These are phyloP conservation scores for Dactylonectria macrodidyma DNA, from an alignment of 2,329 filamentous ascomycete genomes.

Conservation along the genomic window DNA sequence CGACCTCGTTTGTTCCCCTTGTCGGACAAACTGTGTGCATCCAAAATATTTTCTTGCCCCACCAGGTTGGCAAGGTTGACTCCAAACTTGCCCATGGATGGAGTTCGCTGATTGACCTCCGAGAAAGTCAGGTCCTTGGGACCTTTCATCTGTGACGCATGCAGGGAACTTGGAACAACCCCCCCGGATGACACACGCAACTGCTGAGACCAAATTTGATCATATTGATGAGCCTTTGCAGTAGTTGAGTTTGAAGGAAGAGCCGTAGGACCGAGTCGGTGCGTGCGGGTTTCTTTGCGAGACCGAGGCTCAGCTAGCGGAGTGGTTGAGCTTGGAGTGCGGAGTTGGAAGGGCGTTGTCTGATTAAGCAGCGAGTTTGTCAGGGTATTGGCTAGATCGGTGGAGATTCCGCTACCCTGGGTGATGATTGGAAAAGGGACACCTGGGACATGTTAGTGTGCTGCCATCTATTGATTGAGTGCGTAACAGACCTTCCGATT, in stretches of 20 bases:
- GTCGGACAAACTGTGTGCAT: constrained; percentile 44
- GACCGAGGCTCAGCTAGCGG: constrained; percentile 59
- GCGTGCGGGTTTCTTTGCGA: constrained; percentile 60
- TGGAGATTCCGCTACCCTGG: constrained; percentile 37
- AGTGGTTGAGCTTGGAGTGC: constrained; percentile 47
- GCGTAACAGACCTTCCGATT: constrained; percentile 38
- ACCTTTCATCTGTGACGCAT: constrained; percentile 33
- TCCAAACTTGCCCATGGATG: constrained; percentile 24
- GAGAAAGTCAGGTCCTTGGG: constrained; percentile 24
- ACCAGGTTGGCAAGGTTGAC: constrained; percentile 20
- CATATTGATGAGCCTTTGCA: constrained; percentile 49
- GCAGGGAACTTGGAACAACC: constrained; percentile 34
- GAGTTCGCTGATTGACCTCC: constrained; percentile 27
- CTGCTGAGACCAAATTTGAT: constrained; percentile 59
- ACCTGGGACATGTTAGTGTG: constrained; percentile 29
- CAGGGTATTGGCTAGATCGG: constrained; percentile 60
- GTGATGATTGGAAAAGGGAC: constrained; percentile 39
- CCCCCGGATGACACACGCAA: constrained; percentile 49
- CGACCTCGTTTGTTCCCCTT: constrained; percentile 62
- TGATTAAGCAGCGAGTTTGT: constrained; percentile 66
- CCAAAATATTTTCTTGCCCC: constrained; percentile 27
- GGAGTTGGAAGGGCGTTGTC: constrained; percentile 56
- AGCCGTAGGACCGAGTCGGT: constrained; percentile 36
- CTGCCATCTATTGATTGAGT: background rate
- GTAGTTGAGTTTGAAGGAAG: constrained; percentile 33